phyloP scores from a whole-genome alignment of 2,329 filamentous ascomycete species.

The Fusarium brachygibbosum region DNA sequence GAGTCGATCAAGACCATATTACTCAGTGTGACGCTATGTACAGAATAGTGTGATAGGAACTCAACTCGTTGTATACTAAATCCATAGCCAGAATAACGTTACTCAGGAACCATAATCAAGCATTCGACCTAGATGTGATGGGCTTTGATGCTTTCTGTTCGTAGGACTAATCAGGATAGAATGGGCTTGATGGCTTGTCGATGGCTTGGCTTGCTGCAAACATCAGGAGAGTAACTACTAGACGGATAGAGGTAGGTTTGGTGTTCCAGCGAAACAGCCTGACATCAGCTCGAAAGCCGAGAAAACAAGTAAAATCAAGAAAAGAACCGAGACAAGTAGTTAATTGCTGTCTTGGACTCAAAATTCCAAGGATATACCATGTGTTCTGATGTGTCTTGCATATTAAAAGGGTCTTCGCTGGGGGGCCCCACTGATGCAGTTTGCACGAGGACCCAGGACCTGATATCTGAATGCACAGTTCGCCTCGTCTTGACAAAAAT shows the following conservation, averaged over 20 bases:
- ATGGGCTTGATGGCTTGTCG: background rate
- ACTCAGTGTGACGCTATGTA: background rate
- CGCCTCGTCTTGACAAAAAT: background rate
- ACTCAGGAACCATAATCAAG: background rate
- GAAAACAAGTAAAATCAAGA: background rate
- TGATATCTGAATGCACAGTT: background rate
- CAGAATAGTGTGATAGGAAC: background rate
- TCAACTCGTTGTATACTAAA: background rate
- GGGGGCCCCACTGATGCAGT: conserved; percentile 4
- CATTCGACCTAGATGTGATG: background rate
- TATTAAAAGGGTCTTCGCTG: conserved; percentile 16
- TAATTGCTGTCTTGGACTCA: background rate
- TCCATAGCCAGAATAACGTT: background rate
- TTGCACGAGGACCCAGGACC: background rate
- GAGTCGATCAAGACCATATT: conserved; percentile 1
- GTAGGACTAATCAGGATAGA: background rate
- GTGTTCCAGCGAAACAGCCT: conserved; percentile 8
- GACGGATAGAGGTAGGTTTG: conserved; percentile 1
- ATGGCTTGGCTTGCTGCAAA: conserved; percentile 7
- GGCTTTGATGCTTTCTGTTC: background rate
- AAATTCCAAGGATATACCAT: conserved; percentile 29
- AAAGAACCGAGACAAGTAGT: conserved; percentile 5
- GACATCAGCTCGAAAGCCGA: conserved; percentile 8
- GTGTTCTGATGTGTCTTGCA: conserved; percentile 37
- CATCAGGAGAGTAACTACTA: background rate